Base-by-base conservation (phyloP, 768 basidiomycete genomes). In the Coprinopsis marcescibilis region DNA sequence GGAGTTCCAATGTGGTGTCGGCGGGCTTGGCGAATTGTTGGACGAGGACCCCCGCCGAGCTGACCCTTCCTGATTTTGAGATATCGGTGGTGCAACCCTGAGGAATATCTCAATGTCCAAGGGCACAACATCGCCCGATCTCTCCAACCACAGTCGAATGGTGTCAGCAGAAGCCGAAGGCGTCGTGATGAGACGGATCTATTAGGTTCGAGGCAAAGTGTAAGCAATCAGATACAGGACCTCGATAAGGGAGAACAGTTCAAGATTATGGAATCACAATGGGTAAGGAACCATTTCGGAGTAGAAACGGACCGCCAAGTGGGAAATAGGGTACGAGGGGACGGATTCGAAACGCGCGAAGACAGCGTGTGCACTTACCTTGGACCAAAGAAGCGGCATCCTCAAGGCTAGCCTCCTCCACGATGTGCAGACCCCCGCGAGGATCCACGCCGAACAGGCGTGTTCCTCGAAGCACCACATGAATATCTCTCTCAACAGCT, bases 41-140 rank as follows among this genome's bases (percentile, higher is more conserved):
- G 65, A 52, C 1, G 66, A 55, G 32, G 65, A 62, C 43, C 62
- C 55, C 13, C 66, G 55, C 49, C 61, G 54, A 39, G 46, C 43
- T 20, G 56, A 46, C 12, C 8, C n/a, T 29, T 34, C 30, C 10
- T 36, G 32, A 10, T 38, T 33, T 7, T 43, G 41, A 6, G 23
- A 20, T 23, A 34, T 44, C 14, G 48, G 48, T 19, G 48, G 42
- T 27, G 66, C 65, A 21, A 82, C 75, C 27, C 79, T 81, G 30
- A 90, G 67, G 60, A 80, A 82, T 38, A 90, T 87, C 59, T 89
- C 85, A 49, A 90, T 85, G 59, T 89, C 88, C 7, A 90, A 73
- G 4, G 87, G 82, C 4, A 81, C 78, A 3, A 64, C 72, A 43
- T 71, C 67, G 14, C 88, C 88, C 11, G 88, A 84, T 21, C 87